Conservation (phyloP, 306 rosid genomes). For the Vigna trinervia region DNA sequence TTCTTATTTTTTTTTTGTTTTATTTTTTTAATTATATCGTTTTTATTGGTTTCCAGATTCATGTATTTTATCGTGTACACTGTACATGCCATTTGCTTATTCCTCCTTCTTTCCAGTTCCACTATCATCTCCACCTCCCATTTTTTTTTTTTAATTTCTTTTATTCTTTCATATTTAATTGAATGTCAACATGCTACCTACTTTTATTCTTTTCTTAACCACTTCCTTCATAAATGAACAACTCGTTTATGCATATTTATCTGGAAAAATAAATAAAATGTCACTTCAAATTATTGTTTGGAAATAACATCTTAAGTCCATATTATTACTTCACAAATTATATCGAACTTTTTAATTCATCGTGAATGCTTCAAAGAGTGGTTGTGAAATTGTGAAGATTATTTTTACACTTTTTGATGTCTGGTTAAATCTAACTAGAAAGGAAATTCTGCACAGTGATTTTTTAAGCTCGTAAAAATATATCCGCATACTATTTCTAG, state of each 20-base stretch:
- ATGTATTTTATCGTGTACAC: constrained; percentile 69
- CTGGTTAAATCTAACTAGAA: neutral
- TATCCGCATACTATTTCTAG: neutral
- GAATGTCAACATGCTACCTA: constrained; percentile 54
- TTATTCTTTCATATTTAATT: constrained; percentile 36
- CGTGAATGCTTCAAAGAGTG: neutral
- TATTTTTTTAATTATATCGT: constrained; percentile 24
- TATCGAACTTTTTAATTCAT: neutral
- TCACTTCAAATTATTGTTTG: neutral
- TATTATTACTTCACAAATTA: neutral
- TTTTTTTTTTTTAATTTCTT: constrained; percentile 23
- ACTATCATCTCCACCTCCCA: constrained; percentile 13
- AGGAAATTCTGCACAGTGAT: neutral
- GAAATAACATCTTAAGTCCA: neutral
- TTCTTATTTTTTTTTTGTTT: constrained; percentile 20
- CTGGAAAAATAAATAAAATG: neutral
- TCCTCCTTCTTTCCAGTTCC: constrained; percentile 42
- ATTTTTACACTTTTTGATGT: neutral
- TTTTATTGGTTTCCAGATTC: constrained; percentile 48
- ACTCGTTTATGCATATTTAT: neutral
- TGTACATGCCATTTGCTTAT: constrained; percentile 58
- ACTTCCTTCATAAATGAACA: neutral
- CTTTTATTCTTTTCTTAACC: constrained; percentile 40
- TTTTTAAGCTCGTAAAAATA: neutral
- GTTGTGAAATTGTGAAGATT: neutral